Conservation (phyloP, 148 eudicot genomes). For the Persicaria maculosa region DNA sequence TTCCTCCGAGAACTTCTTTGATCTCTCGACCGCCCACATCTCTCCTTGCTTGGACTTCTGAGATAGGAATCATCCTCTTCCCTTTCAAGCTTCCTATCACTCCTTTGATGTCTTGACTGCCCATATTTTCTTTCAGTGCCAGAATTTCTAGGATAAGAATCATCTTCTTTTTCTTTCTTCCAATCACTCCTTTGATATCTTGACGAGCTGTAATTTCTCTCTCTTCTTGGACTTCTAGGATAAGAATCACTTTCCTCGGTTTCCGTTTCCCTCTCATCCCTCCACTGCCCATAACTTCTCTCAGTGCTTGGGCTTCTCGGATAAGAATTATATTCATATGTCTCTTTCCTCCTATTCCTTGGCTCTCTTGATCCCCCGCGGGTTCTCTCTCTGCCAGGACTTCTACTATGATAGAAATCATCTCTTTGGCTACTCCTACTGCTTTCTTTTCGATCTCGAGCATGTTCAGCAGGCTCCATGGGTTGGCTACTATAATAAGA, state of each 20-base stretch:
- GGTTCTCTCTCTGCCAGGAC: slow-evolving; percentile 19
- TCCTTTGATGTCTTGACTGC: slow-evolving; percentile 17
- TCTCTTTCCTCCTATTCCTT: slow-evolving; percentile 14
- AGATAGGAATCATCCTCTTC: slow-evolving; percentile 19
- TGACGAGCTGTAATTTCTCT: slow-evolving; percentile 25
- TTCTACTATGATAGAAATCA: slow-evolving; percentile 20
- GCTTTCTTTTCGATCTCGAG: slow-evolving; percentile 3
- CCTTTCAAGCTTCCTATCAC: slow-evolving; percentile 8
- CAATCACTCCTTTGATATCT: slow-evolving; percentile 29
- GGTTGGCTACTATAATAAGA: slow-evolving; percentile 18
- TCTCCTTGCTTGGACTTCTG: slow-evolving; percentile 34
- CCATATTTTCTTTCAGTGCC: slow-evolving; percentile 21
- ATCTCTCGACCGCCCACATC: slow-evolving; percentile 31
- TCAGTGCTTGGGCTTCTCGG: slow-evolving; percentile 34
- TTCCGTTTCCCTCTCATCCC: slow-evolving; percentile 28
- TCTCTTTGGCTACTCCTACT: slow-evolving; percentile 9
- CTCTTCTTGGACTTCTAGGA: slow-evolving; percentile 35
- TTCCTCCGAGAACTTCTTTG: slow-evolving; percentile 23
- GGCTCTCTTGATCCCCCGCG: slow-evolving; percentile 20
- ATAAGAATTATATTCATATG: slow-evolving; percentile 19
- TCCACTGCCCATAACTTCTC: slow-evolving; percentile 25
- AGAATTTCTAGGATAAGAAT: slow-evolving; percentile 18
- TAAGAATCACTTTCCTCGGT: slow-evolving; percentile 12
- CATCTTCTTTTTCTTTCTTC: slow-evolving; percentile 29
- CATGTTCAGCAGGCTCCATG: slow-evolving; percentile 10